Evolutionary conservation across 192 early-diverging fungal genomes (phyloP).

Genomic region (Chytriomyces sp.): DNA sequence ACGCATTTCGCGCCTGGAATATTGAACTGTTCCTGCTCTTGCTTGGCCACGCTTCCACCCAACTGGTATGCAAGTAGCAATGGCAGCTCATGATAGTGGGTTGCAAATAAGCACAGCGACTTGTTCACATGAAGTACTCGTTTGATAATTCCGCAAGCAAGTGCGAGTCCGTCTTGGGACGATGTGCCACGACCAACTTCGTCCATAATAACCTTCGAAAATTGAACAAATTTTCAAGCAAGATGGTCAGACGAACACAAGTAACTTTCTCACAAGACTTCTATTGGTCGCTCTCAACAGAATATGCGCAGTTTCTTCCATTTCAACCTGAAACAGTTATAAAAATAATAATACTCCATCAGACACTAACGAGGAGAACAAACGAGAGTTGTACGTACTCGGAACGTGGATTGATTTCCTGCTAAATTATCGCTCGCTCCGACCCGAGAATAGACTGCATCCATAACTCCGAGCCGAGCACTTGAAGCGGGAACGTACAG

Average conservation of each 20-base stretch:
- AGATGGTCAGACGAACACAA: not conserved
- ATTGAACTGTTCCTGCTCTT: not conserved
- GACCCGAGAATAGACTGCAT: constrained; percentile 75
- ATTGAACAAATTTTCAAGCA: not conserved
- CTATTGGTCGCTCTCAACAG: constrained; percentile 63
- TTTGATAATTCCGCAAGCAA: constrained; percentile 70
- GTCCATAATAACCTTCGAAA: constrained; percentile 75
- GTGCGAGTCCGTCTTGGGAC: constrained; percentile 71
- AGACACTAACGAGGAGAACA: not conserved
- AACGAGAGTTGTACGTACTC: constrained; percentile 46
- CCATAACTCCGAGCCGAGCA: constrained; percentile 70
- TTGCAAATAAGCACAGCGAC: constrained; percentile 74
- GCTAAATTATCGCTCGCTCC: constrained; percentile 75
- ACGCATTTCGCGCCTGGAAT: constrained; percentile 12
- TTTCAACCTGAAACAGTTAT: constrained; percentile 55
- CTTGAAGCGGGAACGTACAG: constrained; percentile 71
- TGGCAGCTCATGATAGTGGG: constrained; percentile 77
- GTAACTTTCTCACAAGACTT: constrained; percentile 39
- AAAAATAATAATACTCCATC: not conserved
- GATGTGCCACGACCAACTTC: constrained; percentile 83
- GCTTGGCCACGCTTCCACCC: not conserved
- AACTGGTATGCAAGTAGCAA: constrained; percentile 26
- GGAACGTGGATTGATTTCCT: constrained; percentile 74
- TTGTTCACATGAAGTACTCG: constrained; percentile 58
- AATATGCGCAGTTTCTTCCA: constrained; percentile 75